Evolutionary conservation across 2,329 filamentous ascomycete genomes (phyloP).

Genomic region (Microsporum audouinii): DNA sequence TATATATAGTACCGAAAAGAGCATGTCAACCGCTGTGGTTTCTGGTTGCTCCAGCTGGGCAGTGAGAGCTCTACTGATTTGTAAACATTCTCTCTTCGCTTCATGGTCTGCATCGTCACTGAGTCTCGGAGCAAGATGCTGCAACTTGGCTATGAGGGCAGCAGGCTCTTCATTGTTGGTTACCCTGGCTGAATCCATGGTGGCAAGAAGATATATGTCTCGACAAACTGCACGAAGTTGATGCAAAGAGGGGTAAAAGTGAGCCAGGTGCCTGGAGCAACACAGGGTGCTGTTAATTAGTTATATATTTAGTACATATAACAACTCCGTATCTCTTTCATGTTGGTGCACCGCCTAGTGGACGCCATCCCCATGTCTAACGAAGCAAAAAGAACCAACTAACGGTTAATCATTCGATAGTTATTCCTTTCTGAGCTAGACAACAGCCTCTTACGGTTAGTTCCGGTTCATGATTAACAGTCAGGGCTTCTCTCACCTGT

Average conservation of each 20-base stretch:
- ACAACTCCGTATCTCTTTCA: neutral
- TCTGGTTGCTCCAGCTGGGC: slow-evolving; percentile 5
- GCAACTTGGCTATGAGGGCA: neutral
- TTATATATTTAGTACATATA: neutral
- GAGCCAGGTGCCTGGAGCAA: neutral
- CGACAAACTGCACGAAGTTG: neutral
- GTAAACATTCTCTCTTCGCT: neutral
- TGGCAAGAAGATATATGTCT: neutral
- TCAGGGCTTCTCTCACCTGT: too few species aligned
- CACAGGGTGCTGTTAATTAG: neutral
- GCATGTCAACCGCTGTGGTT: slow-evolving; percentile 2
- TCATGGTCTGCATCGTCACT: neutral
- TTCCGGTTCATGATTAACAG: too few species aligned
- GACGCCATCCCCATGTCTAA: neutral
- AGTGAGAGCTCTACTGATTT: neutral
- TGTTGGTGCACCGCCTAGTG: neutral
- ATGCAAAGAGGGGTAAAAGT: neutral
- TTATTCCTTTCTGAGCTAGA: neutral
- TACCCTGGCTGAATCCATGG: neutral
- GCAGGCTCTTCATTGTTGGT: neutral
- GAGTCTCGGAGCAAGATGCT: neutral
- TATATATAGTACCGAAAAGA: slow-evolving; percentile 2
- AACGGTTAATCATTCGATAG: neutral
- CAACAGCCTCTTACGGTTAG: too few species aligned
- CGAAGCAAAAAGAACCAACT: neutral